Conservation (phyloP, 2,329 filamentous ascomycete species). For the Talaromyces sp. region DNA sequence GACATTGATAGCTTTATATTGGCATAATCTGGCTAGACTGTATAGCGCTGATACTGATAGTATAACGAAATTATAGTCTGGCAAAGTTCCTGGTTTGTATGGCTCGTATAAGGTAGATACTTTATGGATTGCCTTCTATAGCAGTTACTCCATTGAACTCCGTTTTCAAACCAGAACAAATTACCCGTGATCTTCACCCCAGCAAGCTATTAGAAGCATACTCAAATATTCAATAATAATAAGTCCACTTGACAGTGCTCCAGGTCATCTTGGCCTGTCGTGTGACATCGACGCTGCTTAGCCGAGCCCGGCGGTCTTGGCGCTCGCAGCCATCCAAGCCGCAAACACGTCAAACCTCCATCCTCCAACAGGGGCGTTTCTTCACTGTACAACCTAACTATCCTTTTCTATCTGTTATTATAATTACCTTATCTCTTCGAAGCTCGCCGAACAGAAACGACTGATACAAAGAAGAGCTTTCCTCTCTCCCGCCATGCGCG, state of each 20-base stretch:
- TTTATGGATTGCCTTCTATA: neutral
- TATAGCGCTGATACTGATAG: neutral
- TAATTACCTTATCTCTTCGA: neutral
- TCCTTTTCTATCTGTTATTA: neutral
- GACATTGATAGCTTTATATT: neutral
- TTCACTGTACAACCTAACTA: neutral
- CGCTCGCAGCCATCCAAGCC: neutral
- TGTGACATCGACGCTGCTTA: neutral
- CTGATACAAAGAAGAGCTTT: neutral
- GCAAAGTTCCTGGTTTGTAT: neutral
- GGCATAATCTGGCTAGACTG: neutral
- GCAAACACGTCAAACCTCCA: neutral
- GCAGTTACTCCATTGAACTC: neutral
- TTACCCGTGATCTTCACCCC: neutral
- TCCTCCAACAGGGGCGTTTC: neutral
- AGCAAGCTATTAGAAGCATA: neutral
- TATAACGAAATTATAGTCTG: neutral
- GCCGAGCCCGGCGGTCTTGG: neutral
- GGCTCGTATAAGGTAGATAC: neutral
- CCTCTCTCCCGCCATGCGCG: conserved; percentile 23
- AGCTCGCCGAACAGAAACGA: neutral
- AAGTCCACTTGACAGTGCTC: neutral
- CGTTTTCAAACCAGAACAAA: neutral
- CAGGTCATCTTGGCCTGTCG: neutral
- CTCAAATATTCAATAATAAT: no score